Evolutionary conservation across 2,329 filamentous ascomycete species (phyloP).

Genomic region (Rutstroemia sydowiana): DNA sequence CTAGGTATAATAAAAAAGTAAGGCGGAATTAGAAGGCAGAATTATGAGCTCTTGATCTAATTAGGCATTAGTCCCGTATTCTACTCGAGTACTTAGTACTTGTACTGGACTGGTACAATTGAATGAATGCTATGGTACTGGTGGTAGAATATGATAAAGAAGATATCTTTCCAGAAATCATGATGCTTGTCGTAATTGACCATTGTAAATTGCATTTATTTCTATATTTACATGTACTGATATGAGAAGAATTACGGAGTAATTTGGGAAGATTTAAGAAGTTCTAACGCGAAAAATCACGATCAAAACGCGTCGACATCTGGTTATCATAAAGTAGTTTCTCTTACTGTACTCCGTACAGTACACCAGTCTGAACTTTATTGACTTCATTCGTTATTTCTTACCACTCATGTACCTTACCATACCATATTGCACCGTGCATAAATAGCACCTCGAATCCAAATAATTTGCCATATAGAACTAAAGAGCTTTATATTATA

Average conservation of each 20-base stretch:
- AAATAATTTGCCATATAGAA: no score
- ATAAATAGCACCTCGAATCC: not conserved
- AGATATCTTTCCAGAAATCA: not conserved
- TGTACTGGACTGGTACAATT: no score
- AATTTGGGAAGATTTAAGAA: not conserved
- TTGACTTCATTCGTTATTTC: no score
- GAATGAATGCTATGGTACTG: no score
- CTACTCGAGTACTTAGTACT: not conserved
- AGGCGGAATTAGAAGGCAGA: slow-evolving; percentile 5
- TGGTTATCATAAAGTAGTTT: not conserved
- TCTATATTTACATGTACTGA: not conserved
- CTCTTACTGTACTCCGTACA: not conserved
- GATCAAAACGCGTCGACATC: not conserved
- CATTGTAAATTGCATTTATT: not conserved
- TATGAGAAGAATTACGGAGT: not conserved
- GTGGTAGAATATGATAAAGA: not conserved
- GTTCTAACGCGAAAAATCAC: slow-evolving; percentile 3
- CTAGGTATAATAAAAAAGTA: not conserved
- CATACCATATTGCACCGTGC: no score
- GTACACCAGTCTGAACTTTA: no score
- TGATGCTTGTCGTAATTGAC: not conserved
- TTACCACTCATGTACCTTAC: no score
- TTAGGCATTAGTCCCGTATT: not conserved
- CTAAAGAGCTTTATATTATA: not conserved
- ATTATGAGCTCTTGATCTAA: not conserved